These are phyloP conservation scores for Euphrasia arctica DNA, from an alignment of 305 asterid genomes.

Conservation along the genomic window DNA sequence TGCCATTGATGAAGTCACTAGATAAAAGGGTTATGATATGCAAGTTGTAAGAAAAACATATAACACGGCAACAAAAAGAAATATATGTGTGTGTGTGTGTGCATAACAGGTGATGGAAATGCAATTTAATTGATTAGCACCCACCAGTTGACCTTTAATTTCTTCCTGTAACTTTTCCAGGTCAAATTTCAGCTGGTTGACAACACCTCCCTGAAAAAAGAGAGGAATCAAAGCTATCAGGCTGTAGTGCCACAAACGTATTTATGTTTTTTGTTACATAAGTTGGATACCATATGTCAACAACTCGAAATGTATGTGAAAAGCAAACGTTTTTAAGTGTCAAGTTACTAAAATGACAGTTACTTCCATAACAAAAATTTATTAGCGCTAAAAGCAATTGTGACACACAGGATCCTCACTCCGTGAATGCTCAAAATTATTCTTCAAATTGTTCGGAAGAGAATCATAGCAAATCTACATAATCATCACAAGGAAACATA, in stretches of 20 bases:
- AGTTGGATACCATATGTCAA: constrained; percentile 11
- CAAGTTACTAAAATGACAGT: constrained; percentile 1
- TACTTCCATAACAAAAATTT: constrained; percentile 7
- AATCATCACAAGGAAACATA: not conserved
- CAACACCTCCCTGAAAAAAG: constrained; percentile 66
- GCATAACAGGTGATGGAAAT: constrained; percentile 15
- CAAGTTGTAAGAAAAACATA: constrained; percentile 20
- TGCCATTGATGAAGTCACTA: constrained; percentile 20
- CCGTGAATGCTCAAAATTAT: not conserved
- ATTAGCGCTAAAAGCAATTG: not conserved
- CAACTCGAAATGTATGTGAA: constrained; percentile 4
- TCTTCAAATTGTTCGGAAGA: not conserved
- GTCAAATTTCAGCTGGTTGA: constrained; percentile 74
- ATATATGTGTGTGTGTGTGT: too few species aligned
- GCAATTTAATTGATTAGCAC: constrained; percentile 31
- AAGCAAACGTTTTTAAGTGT: not conserved
- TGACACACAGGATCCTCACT: constrained; percentile 8
- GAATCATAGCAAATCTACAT: not conserved
- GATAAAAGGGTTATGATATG: constrained; percentile 14
- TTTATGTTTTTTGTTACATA: not conserved
- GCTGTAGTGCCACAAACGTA: constrained; percentile 17
- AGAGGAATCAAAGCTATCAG: constrained; percentile 21
- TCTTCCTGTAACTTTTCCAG: constrained; percentile 77
- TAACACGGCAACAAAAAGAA: constrained; percentile 6
- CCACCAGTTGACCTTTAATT: constrained; percentile 76